These are phyloP conservation scores for Aspergillus candidus DNA, from an alignment of 2,329 filamentous ascomycete species.

Conservation along the genomic window DNA sequence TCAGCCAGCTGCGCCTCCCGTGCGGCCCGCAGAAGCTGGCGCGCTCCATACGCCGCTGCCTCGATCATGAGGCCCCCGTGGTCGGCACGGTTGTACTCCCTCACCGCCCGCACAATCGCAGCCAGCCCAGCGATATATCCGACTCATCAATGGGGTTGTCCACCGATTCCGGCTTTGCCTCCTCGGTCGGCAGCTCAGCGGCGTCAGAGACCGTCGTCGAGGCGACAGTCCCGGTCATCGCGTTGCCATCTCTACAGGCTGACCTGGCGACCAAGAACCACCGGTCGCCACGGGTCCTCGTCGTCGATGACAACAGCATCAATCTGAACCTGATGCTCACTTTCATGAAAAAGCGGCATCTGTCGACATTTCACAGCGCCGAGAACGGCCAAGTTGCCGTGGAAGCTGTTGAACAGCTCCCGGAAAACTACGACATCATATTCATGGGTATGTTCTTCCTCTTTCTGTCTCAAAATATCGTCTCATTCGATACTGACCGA, in stretches of 20 bases:
- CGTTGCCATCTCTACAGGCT: not conserved
- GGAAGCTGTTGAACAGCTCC: conserved; percentile 30
- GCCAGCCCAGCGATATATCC: not conserved
- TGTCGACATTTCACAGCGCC: conserved; percentile 32
- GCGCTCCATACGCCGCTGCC: conserved; percentile 28
- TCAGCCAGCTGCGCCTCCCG: conserved; percentile 36
- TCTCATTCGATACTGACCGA: not conserved
- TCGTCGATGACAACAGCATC: conserved; percentile 44
- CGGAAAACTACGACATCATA: conserved; percentile 38
- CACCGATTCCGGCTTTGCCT: conserved; percentile 4
- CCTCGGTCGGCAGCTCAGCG: conserved; percentile 6
- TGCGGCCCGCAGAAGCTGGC: conserved; percentile 39
- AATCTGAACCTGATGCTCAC: conserved; percentile 42
- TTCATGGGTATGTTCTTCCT: conserved; percentile 35
- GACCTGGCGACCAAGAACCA: conserved; percentile 6
- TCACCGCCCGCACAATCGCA: conserved; percentile 4
- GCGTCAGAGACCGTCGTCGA: not conserved
- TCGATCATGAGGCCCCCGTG: conserved; percentile 13
- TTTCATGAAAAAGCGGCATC: conserved; percentile 36
- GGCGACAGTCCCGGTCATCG: not conserved
- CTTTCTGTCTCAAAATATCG: no score
- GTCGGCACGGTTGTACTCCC: conserved; percentile 9
- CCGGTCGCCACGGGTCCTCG: conserved; percentile 28
- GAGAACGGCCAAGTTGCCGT: conserved; percentile 41
- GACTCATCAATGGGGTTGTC: conserved; percentile 1